Percentiles rank a stretch among this genome's conserved stretches.
Evolutionary conservation across 2,329 filamentous ascomycete species (phyloP).

Genomic region (Metarhizium album): DNA sequence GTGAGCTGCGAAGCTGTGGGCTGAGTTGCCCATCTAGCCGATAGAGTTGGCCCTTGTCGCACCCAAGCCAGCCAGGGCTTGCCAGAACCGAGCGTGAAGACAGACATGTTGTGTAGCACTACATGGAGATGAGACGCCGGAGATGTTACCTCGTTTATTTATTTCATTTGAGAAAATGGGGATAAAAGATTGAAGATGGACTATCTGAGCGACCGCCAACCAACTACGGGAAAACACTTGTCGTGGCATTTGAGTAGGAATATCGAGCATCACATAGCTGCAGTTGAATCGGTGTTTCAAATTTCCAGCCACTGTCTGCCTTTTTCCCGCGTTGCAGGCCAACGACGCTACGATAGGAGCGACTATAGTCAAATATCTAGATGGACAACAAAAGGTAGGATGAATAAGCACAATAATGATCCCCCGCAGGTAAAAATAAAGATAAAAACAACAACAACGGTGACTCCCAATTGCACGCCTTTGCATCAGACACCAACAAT

Average conservation of each 20-base stretch:
- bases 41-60: no score
- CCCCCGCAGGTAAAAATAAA: not conserved
- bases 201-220: not conserved
- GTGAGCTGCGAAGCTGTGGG: no score
- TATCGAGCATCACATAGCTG: not conserved
- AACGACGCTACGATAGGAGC: not conserved
- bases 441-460: slow-evolving; percentile 1
- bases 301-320: not conserved
- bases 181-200: not conserved
- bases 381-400: slow-evolving; percentile 1
- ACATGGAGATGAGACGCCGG: no score
- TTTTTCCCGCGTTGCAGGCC: not conserved
- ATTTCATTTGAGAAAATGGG: not conserved
- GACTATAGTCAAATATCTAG: slow-evolving; percentile 2
- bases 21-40: no score
- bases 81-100: no score
- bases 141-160: no score
- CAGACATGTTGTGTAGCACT: no score
- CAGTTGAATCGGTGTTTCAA: not conserved
- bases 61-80: no score
- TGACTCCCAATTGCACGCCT: slow-evolving; percentile 11
- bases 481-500: slow-evolving; percentile 9
- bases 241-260: not conserved
- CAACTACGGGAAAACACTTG: not conserved
- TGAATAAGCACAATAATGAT: slow-evolving; percentile 1